These are phyloP conservation scores for Boletus rubescentipes DNA, from an alignment of 768 basidiomycete species.

Conservation along the genomic window DNA sequence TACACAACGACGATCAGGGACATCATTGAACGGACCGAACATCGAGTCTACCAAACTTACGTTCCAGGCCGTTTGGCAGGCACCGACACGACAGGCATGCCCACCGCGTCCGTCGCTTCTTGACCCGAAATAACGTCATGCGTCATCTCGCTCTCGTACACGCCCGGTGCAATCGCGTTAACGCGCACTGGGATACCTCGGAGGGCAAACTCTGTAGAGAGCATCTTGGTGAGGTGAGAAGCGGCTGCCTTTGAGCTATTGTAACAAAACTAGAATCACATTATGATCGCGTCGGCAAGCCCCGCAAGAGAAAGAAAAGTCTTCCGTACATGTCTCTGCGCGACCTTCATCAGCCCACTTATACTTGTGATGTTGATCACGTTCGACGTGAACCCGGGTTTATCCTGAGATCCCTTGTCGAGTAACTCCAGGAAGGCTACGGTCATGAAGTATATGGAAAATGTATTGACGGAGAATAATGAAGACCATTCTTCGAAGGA, in stretches of 20 bases:
- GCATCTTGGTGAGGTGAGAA: constrained; percentile 72
- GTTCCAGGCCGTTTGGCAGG: constrained; percentile 64
- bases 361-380: constrained; percentile 81
- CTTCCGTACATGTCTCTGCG: constrained; percentile 73
- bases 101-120: constrained; percentile 50
- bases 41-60: constrained; percentile 44
- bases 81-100: constrained; percentile 58
- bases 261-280: constrained; percentile 62
- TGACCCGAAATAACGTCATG: constrained; percentile 44
- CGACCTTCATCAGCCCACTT: constrained; percentile 66
- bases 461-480: constrained; percentile 66
- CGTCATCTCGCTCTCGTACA: constrained; percentile 78
- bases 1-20: constrained; percentile 1
- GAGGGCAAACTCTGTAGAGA: constrained; percentile 73
- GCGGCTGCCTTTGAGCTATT: constrained; percentile 80
- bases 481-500: constrained; percentile 60
- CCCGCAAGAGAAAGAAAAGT: background rate
- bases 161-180: constrained; percentile 73
- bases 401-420: constrained; percentile 66
- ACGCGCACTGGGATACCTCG: constrained; percentile 69
- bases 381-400: constrained; percentile 54
- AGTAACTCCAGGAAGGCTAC: constrained; percentile 75
- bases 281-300: background rate
- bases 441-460: constrained; percentile 76
- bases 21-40: no score